These are phyloP conservation scores for Metschnikowia baotianmanensis DNA, from an alignment of 805 yeast species.

Conservation along the genomic window DNA sequence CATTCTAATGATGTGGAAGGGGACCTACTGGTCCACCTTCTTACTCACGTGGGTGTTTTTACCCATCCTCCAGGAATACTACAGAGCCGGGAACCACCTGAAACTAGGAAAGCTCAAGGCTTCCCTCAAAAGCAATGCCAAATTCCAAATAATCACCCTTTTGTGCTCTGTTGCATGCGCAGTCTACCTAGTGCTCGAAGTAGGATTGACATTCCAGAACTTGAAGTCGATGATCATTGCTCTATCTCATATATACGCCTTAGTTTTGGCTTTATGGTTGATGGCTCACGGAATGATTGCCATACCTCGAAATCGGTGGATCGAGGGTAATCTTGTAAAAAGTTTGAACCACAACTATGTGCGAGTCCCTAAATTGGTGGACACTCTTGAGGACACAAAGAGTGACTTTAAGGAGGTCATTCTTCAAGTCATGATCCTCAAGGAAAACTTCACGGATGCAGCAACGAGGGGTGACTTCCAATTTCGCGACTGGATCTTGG, in stretches of 20 bases:
- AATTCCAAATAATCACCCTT: conserved; percentile 59
- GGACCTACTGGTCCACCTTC: conserved; percentile 79
- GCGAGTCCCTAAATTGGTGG: conserved; percentile 56
- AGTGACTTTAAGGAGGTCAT: conserved; percentile 62
- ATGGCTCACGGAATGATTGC: conserved; percentile 79
- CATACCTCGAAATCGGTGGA: conserved; percentile 55
- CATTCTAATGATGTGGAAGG: conserved; percentile 59
- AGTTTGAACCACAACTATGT: conserved; percentile 43
- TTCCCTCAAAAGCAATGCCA: conserved; percentile 54
- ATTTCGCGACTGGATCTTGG: conserved; percentile 64
- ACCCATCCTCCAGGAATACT: conserved; percentile 72
- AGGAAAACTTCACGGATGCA: conserved; percentile 39
- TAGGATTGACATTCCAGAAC: conserved; percentile 52
- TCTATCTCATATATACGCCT: conserved; percentile 70
- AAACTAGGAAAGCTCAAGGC: conserved; percentile 47
- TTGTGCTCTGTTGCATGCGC: conserved; percentile 52
- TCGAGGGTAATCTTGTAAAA: conserved; percentile 29
- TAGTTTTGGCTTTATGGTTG: conserved; percentile 73
- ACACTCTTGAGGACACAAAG: conserved; percentile 60
- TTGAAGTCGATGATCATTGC: conserved; percentile 71
- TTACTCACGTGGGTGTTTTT: conserved; percentile 73
- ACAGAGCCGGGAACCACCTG: conserved; percentile 64
- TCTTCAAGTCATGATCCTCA: conserved; percentile 53
- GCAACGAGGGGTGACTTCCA: conserved; percentile 30
- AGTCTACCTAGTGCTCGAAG: conserved; percentile 54